Evolutionary conservation across 2,329 filamentous ascomycete genomes (phyloP), one percentile per base, ranked within the genome.

Genomic region (Curvularia sp.): DNA sequence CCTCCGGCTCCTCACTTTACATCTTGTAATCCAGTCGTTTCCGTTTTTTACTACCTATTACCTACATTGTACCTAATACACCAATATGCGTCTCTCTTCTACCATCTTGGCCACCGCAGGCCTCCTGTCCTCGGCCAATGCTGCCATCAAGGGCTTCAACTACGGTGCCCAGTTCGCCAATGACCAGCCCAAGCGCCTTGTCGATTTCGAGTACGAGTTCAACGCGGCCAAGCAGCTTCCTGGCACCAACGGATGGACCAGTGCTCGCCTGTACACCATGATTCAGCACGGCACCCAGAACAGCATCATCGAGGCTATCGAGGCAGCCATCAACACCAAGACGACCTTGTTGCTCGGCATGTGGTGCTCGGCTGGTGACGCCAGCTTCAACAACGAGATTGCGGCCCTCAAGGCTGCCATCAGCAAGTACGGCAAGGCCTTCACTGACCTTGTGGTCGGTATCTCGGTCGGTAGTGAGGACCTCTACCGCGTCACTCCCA

Each of bases 391-490:
- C 74, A 90, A 92, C 74, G 92, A 97, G 80, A 79, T 96, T 47
- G 74, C 81, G 2, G 92, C 92, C 13, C 83, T 97, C 48, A 85
- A 85, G 75, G 79, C 82, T 42, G 90, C 92, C 65, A 89, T 93
- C 64, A 65, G 78, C 48, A 81, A 87, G 71, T 93, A 92, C 74
- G 91, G 91, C 56, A 78, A 80, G 9, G 79, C 83, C 47, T 87
- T 96, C 69, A 83, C 84, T 38, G 80, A 83, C 55, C 80, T 90
- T 18, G 87, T 96, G 42, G 89, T 87, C 55, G 93, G 91, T 75
- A 94, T 96, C 78, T 93, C 91, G 0, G 87, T 96, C 52, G 93
- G 93, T 61, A 90, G 85, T 65, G 93, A 97, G 82, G 93, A 97
- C 76, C 84, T 82, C 21, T 83, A 82, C 71, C 68, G 78, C 63